Evolutionary conservation across 2,329 filamentous ascomycete genomes (phyloP), one percentile per base, ranked within the genome.

Genomic region (Rutstroemia sp.): DNA sequence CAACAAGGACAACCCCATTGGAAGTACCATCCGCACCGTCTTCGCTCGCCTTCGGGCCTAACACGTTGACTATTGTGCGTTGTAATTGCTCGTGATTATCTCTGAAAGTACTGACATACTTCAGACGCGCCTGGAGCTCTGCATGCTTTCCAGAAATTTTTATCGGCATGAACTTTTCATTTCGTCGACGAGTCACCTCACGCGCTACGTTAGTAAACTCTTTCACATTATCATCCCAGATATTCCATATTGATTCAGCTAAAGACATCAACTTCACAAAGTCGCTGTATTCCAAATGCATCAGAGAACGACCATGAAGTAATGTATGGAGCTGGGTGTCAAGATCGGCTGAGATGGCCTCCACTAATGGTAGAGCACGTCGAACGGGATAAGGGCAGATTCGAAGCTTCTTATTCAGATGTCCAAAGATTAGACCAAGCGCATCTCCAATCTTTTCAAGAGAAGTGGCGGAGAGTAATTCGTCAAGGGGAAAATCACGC

Each of bases 121-220:
- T 91, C 63, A 99, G 78, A 45, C 94, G 85, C 60, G 94, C 87
- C 72, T 97, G 91, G 25, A 94, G 88, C 70, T 92, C 88, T 40
- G 83, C 86, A 70, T 99, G 94, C 65, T 89, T 87, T 59, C 91
- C 88, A 62, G 79, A 82, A 70, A 99, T 92, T 75, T 97, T 97
- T 77, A 99, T 97, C 4, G 92, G 92, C 62, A 99, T 96, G 71
- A 99, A 99, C 71, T 95, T 96, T 72, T 97, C 95, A 67, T 96
- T 95, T 64, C 94, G 84, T 65, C 92, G 87, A 62, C 92, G 83
- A 3, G 90, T 96, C 6, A 95, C 91, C 68, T 99, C 95, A 73
- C 94, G 89, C 36, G 94, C 92, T 61, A 97, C 89, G 64, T 96
- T 96, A 16, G 92, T 97, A 69, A 99, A 99, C 65, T 97, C 94